Evolutionary conservation across 495 filamentous ascomycete species (phyloP), one percentile per base, ranked within the genome.

Genomic region (Chaetomium tenue): DNA sequence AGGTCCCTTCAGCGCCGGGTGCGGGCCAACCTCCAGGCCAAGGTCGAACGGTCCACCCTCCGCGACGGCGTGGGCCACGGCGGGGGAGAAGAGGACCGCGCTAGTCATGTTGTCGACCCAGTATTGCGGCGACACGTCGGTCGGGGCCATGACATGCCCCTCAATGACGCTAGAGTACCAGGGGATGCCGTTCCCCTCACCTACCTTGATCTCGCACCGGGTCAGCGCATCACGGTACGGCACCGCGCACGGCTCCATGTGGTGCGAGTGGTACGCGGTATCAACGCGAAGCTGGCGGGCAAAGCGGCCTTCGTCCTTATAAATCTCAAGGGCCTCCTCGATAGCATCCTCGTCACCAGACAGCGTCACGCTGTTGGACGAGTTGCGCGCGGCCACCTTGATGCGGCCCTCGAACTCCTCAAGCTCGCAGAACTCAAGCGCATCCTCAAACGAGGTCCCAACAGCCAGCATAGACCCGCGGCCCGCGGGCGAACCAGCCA

Each of bases 381-480:
- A 74, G 64, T 85, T 85, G 53, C 69, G 63, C 59, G 77, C 79
- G 15, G 83, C 82, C 2, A 81, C 3, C 22, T 30, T 1, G 4
- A 58, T 16, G n/a, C 39, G 22, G 15, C 40, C 56, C 16, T n/a
- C 2, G 23, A 58, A 47, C 22, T 46, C 42, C 1, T 28, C 22
- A 0, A 46, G 23, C 12, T 28, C 23, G 15, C 56, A 47, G 0
- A 58, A 37, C 13, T 28, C 23, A 0, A 3, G 7, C 11, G 56
- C 56, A 7, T 58, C 55, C 33, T 58, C 55, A 3, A 44, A 5
- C 0, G 39, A 28, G 0, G 56, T 30, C 0, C 40, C 56, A 13
- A 30, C 23, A 0, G 56, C 56, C 22, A 47, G 4, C 56, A 58
- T 58, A 40, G 22, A 37, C 0, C 56, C 56, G 23, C 5, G 22